Base-by-base conservation (phyloP, 495 filamentous ascomycete genomes). In the Penicillium daleae region DNA sequence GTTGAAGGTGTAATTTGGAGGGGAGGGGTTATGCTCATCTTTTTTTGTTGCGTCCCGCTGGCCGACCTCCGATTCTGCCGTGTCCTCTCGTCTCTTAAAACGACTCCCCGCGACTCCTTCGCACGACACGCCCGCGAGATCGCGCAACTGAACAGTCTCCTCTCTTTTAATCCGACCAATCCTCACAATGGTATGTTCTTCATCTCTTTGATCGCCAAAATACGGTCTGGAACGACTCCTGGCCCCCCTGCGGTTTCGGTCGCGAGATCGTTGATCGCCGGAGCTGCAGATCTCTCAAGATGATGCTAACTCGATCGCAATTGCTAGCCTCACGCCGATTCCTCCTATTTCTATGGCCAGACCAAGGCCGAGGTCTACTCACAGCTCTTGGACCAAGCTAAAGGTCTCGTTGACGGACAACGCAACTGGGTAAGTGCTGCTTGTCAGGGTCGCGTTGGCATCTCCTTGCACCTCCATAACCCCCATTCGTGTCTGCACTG, bases 271-370 rank as follows among this genome's bases (percentile, higher is more conserved):
- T 33, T 35, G 31, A 39, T 57, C 56, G 42, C 42, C 21, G n/a
- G 29, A 12, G 46, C 46, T 29, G 56, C 56, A 32, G 57, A 59
- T 51, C 57, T 56, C 37, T 37, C 46, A 2, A 50, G 37, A 24
- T 44, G 44, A 22, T 19, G 26, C 58, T 60, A 46, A 54, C 17
- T 21, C 24, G 24, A 55, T 64, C 54, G 37, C 37, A 24, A 22
- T 26, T 5, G 31, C 37, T 58, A 96, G 93, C 91, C 93, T 50
- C 93, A 97, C 80, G 92, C 92, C 51, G 92, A 96, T 68, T 83
- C 91, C 26, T 92, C 92, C 22, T 90, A 84, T 65, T 97, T 97
- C 76, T 78, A 79, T 39, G 84, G 80, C 37, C 66, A 87, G 46
- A 87, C 84, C 54, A 97, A 96, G 75, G 81, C 83, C 65, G 86